Base-by-base conservation (phyloP, 75 land plant genomes). In the Ceratopteris richardii region DNA sequence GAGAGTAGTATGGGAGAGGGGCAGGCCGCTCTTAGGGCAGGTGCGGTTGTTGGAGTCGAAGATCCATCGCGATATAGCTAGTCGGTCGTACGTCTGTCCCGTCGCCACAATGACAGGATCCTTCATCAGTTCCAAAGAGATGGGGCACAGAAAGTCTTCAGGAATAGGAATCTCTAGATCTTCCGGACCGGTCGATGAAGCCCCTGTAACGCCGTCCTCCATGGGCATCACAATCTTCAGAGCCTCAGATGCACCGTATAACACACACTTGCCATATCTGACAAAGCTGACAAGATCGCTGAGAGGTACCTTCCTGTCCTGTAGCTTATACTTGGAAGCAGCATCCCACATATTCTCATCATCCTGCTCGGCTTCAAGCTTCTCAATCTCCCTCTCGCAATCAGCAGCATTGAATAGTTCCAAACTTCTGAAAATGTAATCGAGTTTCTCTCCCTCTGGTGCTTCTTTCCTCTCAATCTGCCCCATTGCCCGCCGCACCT, bases 21-120 rank as follows among this genome's bases (percentile, higher is more conserved):
- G 54, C 75, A 89, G 97, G 25, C 90, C 90, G 28, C 81, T 80
- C 63, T 88, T 92, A 1, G 97, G 97, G 56, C 97, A 92, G 33
- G 97, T 88, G 29, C 9, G 37, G 37, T 65, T 50, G 58, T 80
- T 79, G 9, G 96, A 96, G 18, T 86, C 77, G 50, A 72, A 77
- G 51, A 92, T 61, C 97, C 97, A 92, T 17, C 61, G 39, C 16
- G 26, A 53, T 22, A 92, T 92, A 36, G 86, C 82, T 18, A 65
- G 44, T 0, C 97, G 72, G 33, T 92, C 97, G 52, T 92, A 92
- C 24, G 95, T 92, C 68, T 92, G 97, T 0, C 97, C 97, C 2
- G 90, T 88, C 3, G 97, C 71, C 31, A 88, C 91, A 14, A 85
- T 82, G 0, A 92, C 97, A 6, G 97, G 97, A 44, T 92, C 90